Evolutionary conservation across 164 flowering plant species (phyloP).

Genomic region (Platanus orientalis): DNA sequence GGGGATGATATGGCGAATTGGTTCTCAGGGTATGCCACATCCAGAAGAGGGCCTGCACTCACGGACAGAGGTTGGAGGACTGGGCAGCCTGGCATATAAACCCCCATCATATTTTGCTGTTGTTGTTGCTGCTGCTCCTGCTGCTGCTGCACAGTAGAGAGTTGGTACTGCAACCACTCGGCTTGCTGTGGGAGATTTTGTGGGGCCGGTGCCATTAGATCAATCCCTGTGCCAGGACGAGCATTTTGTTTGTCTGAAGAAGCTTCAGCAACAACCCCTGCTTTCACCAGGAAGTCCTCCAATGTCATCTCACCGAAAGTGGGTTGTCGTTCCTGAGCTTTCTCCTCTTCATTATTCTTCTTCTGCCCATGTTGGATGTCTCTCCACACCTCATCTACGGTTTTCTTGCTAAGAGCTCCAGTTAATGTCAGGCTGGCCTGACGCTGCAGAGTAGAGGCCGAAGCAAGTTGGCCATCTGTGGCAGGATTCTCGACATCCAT

Average conservation of each 20-base stretch:
- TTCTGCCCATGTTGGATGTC: conserved; percentile 58
- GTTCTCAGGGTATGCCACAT: conserved; percentile 43
- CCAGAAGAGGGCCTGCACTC: conserved; percentile 34
- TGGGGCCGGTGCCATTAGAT: conserved; percentile 29
- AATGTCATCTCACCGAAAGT: conserved; percentile 85
- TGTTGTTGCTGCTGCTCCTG: conserved; percentile 12
- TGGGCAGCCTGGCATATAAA: conserved; percentile 39
- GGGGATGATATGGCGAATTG: too few relatives aligned
- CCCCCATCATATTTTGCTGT: conserved; percentile 49
- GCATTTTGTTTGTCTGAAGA: conserved; percentile 27
- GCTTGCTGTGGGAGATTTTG: conserved; percentile 39
- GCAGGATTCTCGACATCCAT: conserved; percentile 28
- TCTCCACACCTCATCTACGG: conserved; percentile 87
- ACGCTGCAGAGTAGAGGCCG: conserved; percentile 39
- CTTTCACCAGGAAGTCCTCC: too few relatives aligned
- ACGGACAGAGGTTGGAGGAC: conserved; percentile 35
- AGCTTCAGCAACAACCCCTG: conserved; percentile 52
- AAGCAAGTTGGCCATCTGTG: conserved; percentile 4
- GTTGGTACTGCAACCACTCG: conserved; percentile 60
- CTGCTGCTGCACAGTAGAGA: conserved; percentile 27
- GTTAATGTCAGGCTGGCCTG: conserved; percentile 56
- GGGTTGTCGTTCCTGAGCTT: too few relatives aligned
- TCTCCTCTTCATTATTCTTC: conserved; percentile 27
- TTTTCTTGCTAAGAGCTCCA: conserved; percentile 57
- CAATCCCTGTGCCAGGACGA: conserved; percentile 33